These are phyloP conservation scores for Lindgomyces ingoldianus DNA, from an alignment of 495 filamentous ascomycete genomes.

Conservation along the genomic window DNA sequence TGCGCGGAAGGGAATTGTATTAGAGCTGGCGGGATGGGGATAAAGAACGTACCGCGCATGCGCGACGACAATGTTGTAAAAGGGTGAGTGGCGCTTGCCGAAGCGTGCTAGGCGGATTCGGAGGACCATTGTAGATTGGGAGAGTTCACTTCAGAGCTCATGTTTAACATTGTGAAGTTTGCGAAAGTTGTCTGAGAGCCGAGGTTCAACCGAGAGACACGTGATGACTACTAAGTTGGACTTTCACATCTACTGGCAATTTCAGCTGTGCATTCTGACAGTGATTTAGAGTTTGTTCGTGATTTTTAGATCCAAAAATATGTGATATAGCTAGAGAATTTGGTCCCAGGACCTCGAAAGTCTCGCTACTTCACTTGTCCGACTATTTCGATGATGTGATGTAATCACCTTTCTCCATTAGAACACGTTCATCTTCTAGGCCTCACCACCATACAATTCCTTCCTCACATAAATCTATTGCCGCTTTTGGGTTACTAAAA, in stretches of 20 bases:
- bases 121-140: constrained; percentile 71
- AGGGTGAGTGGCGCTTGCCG: constrained; percentile 77
- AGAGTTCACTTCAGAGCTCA: too few species aligned
- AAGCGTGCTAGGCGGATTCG: constrained; percentile 92
- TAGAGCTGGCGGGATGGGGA: background rate
- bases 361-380: background rate
- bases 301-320: too few species aligned
- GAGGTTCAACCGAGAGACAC: constrained; percentile 15
- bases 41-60: constrained; percentile 75
- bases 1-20: background rate
- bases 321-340: too few species aligned
- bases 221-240: background rate
- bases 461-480: background rate
- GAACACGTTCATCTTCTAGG: background rate
- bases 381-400: background rate
- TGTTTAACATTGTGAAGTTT: too few species aligned
- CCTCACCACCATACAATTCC: too few species aligned
- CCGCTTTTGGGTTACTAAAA: too few species aligned
- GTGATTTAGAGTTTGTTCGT: too few species aligned
- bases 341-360: too few species aligned
- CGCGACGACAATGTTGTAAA: constrained; percentile 96
- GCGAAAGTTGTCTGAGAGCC: constrained; percentile 3
- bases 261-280: too few species aligned
- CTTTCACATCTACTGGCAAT: too few species aligned
- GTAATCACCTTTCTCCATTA: too few species aligned